Percentiles rank a stretch among this genome's conserved stretches.
phyloP scores from a whole-genome alignment of 2,329 filamentous ascomycete species.

The Apiospora marii region DNA sequence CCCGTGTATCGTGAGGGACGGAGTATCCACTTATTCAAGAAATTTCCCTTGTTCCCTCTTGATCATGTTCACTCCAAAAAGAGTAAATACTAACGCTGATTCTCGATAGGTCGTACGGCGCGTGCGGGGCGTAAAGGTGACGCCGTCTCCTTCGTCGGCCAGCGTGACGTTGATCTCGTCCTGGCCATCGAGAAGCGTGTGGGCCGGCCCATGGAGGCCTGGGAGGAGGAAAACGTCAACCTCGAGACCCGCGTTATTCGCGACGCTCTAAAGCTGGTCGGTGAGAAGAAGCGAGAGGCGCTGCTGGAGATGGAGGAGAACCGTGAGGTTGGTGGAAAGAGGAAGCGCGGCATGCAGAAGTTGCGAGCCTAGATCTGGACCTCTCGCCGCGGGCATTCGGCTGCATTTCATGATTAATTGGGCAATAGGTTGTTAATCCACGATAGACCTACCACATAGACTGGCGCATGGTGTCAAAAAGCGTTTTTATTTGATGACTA shows the following conservation, averaged over 20 bases:
- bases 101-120: constrained; percentile 73
- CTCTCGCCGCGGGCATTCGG: neutral
- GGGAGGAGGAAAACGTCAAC: constrained; percentile 90
- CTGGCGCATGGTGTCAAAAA: constrained; percentile 12
- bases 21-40: too few species aligned
- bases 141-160: constrained; percentile 87
- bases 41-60: too few species aligned
- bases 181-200: constrained; percentile 88
- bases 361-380: constrained; percentile 44
- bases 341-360: constrained; percentile 69
- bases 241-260: constrained; percentile 88
- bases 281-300: constrained; percentile 95
- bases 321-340: constrained; percentile 88
- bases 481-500: neutral
- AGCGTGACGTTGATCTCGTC: constrained; percentile 91
- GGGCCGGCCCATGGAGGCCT: constrained; percentile 80
- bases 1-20: too few species aligned
- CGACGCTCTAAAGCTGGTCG: constrained; percentile 86
- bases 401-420: neutral
- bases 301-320: constrained; percentile 91
- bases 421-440: neutral
- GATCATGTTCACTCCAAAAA: too few species aligned
- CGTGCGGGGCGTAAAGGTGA: constrained; percentile 87
- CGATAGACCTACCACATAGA: neutral
- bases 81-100: too few species aligned